Conservation (phyloP, 306 rosid species). For the Cucurbita maxima region DNA sequence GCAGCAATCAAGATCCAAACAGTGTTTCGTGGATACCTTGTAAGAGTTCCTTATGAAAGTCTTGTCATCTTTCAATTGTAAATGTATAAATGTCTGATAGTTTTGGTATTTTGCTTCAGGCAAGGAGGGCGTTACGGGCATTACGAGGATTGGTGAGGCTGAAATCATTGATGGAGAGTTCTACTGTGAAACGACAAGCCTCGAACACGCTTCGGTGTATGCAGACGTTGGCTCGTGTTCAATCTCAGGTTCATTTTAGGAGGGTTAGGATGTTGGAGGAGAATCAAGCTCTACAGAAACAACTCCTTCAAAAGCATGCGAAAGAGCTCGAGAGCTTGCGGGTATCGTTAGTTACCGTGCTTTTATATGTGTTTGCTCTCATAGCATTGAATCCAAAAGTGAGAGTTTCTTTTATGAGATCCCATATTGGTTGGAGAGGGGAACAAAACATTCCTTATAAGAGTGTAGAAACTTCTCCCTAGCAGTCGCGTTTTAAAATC, state of each 20-base stretch:
- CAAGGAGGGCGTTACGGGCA: constrained; percentile 83
- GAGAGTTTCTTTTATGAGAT: not conserved
- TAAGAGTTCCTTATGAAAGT: constrained; percentile 12
- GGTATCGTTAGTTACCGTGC: constrained; percentile 32
- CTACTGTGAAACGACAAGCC: constrained; percentile 84
- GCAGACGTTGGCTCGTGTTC: constrained; percentile 95
- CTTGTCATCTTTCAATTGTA: no score
- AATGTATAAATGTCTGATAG: not conserved
- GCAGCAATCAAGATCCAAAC: constrained; percentile 89
- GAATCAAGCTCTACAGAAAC: constrained; percentile 89
- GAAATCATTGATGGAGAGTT: constrained; percentile 73
- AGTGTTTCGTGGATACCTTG: constrained; percentile 86
- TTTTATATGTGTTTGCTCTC: not conserved
- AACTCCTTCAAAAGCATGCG: constrained; percentile 83
- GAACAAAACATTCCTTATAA: no score
- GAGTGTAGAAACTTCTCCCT: no score
- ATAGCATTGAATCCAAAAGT: not conserved
- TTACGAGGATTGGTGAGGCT: constrained; percentile 86
- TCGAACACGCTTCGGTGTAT: constrained; percentile 69
- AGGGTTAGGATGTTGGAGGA: constrained; percentile 88
- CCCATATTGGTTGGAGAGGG: no score
- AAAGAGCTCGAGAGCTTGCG: constrained; percentile 72
- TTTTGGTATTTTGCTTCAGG: constrained; percentile 23
- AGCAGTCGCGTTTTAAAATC: no score
- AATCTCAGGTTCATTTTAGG: constrained; percentile 78